These are phyloP conservation scores for Anisodus tanguticus DNA, from an alignment of 257 asterid species.

Conservation along the genomic window DNA sequence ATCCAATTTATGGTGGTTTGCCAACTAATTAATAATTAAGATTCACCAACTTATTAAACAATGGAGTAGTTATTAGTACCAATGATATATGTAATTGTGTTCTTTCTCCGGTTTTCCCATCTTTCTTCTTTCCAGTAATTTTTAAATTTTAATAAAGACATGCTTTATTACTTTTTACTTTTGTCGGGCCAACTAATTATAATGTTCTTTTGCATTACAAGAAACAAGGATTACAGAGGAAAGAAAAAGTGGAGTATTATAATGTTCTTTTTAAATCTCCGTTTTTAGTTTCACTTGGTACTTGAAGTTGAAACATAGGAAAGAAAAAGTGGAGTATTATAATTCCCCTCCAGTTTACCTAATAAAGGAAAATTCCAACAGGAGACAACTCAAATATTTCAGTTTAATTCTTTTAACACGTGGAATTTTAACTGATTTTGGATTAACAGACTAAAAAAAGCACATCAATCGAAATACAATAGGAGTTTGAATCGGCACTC, in stretches of 20 bases:
- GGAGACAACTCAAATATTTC: background rate
- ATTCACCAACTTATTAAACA: slow-evolving; percentile 24
- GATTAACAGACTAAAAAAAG: background rate
- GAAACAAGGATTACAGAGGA: background rate
- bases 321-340: background rate
- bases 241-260: too few species aligned
- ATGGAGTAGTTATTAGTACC: too few species aligned
- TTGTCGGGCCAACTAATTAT: background rate
- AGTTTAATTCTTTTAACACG: background rate
- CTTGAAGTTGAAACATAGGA: background rate
- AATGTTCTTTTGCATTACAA: background rate
- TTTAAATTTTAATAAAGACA: background rate
- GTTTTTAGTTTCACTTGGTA: background rate
- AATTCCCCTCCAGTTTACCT: background rate
- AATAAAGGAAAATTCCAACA: background rate
- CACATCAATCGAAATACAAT: background rate
- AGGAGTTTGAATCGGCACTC: background rate
- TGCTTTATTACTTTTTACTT: background rate
- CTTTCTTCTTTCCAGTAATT: background rate
- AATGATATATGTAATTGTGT: background rate
- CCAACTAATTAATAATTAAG: slow-evolving; percentile 1
- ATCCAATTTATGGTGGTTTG: slow-evolving; percentile 13
- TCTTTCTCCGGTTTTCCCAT: background rate
- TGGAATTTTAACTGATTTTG: background rate
- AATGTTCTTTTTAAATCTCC: too few species aligned